Conservation (phyloP, 208 protist species). For the Trichomonas gallinae region DNA sequence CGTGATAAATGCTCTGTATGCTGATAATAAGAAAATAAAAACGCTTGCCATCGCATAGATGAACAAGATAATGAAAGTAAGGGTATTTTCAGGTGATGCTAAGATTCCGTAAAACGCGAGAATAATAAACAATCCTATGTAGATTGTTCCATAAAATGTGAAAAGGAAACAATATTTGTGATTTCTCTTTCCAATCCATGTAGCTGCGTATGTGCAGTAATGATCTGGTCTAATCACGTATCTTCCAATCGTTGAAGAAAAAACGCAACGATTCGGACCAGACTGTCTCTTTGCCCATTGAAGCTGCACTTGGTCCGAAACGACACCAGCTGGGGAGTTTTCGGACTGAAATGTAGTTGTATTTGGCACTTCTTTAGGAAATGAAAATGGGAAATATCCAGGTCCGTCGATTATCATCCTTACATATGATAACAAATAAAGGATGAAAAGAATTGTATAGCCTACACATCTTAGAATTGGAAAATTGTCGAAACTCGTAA, state of each 20-base stretch:
- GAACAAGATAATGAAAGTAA: background rate
- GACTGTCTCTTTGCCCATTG: background rate
- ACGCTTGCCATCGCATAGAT: background rate
- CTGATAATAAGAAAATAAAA: background rate
- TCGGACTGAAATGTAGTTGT: background rate
- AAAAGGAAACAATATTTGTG: conserved; percentile 9
- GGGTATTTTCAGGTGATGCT: background rate
- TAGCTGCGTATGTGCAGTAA: background rate
- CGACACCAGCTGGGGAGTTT: background rate
- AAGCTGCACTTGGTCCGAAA: background rate
- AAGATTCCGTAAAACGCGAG: background rate
- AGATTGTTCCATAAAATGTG: background rate
- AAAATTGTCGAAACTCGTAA: background rate
- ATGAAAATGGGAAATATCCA: conserved; percentile 1
- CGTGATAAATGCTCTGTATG: background rate
- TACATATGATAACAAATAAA: background rate
- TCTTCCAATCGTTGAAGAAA: background rate
- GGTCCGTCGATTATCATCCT: background rate
- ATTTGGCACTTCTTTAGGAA: background rate
- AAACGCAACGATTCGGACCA: background rate
- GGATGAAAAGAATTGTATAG: background rate
- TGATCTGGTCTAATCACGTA: background rate
- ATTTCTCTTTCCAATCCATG: background rate
- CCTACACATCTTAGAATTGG: background rate
- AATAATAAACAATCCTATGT: background rate